Evolutionary conservation across 768 basidiomycete species (phyloP), one percentile per base, ranked within the genome.

Genomic region (Boletus rubroflammeus): DNA sequence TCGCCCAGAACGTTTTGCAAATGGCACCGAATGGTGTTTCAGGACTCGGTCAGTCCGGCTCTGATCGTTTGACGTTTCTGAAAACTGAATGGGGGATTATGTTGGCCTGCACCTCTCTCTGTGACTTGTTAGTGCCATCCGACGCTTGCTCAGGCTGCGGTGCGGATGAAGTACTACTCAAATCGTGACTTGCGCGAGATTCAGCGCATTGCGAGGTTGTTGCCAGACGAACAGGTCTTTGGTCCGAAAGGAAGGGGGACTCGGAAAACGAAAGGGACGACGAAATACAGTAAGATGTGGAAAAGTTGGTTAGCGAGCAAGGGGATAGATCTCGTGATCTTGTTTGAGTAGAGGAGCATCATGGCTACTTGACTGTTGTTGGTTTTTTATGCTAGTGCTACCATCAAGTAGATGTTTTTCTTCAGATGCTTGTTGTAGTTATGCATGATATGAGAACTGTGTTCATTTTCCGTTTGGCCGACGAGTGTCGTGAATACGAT

Each of bases 21-120:
- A 58, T 79, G 77, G 78, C 76, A 79, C 50, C 64, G 72, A 11
- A 75, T 79, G 73, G 75, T 77, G 23, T 77, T 74, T 47, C 71
- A 60, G 19, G 67, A 71, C 17, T 56, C 73, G 60, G 78, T 79
- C 51, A 62, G 76, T 60, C n/a, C 13, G n/a, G 1, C 9, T 45
- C 23, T 28, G 43, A 31, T 54, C n/a, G 14, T 35, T n/a, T 5
- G 28, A n/a, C 8, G 5, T 23, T 25, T 38, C 10, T 34, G 8
- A 8, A n/a, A 10, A 19, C n/a, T 46, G 26, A 47, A 23, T 7
- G 32, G 14, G 11, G 6, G 15, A 2, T 15, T 43, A 26, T 21
- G 14, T 48, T 49, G 32, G 31, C 23, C 6, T 17, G 21, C 13
- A 15, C 42, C n/a, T 36, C 8, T 8, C 34, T 31, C 9, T 21